A percentile compares a stretch with the other conserved stretches of the same genome.
Evolutionary conservation across 352 stramenopile genomes (phyloP).

Genomic region (Phytopythium litorale): DNA sequence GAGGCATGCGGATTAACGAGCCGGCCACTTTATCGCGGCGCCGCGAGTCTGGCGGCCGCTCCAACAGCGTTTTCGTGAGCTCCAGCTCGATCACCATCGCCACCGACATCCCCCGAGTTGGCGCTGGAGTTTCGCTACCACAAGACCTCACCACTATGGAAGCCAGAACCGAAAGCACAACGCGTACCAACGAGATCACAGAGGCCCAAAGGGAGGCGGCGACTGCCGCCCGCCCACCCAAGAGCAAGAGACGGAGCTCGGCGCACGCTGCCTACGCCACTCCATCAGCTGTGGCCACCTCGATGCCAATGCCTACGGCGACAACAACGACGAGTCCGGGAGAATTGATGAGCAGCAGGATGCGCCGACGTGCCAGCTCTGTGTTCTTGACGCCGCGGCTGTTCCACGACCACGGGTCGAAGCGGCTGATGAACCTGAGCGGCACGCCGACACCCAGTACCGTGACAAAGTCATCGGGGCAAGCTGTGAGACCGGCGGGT

Average conservation of each 20-base stretch:
- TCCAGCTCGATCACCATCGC: background rate
- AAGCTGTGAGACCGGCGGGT: background rate
- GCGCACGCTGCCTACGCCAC: background rate
- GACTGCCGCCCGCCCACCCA: background rate
- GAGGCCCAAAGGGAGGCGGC: background rate
- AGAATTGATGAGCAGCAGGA: background rate
- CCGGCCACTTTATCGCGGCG: background rate
- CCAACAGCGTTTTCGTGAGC: background rate
- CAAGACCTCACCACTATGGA: background rate
- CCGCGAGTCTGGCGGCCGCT: background rate
- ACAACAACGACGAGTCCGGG: background rate
- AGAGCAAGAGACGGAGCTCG: background rate
- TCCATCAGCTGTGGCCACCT: background rate
- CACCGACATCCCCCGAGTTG: background rate
- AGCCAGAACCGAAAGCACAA: background rate
- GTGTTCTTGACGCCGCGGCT: slow-evolving; percentile 20
- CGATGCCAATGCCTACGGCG: background rate
- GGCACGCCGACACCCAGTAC: background rate
- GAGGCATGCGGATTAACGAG: background rate
- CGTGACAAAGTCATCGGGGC: background rate
- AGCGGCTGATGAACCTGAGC: slow-evolving; percentile 19
- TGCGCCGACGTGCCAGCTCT: slow-evolving; percentile 10
- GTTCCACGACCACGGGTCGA: slow-evolving; percentile 17
- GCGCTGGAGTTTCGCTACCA: background rate
- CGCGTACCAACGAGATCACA: background rate